Conservation (phyloP, 2,329 filamentous ascomycete species). For the Cercospora brassicicola region DNA sequence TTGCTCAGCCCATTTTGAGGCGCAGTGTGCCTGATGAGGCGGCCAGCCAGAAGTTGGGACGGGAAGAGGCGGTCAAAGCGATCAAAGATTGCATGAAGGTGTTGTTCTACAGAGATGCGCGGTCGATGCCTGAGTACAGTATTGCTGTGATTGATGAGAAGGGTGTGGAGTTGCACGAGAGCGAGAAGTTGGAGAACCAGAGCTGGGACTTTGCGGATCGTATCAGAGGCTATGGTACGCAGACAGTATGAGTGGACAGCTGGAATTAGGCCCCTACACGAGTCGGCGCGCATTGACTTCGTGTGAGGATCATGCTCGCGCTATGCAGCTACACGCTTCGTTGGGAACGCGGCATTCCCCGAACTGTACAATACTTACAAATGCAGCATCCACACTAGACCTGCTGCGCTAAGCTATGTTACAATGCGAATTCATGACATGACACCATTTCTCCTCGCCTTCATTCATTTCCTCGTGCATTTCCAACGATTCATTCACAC, state of each 20-base stretch:
- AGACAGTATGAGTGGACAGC: constrained; percentile 47
- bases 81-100: constrained; percentile 98
- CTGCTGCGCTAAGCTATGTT: constrained; percentile 4
- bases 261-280: not conserved
- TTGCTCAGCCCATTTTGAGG: constrained; percentile 89
- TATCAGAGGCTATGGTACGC: constrained; percentile 92
- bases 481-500: not conserved
- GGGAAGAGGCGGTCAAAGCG: constrained; percentile 75
- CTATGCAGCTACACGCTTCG: not conserved
- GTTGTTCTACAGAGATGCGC: constrained; percentile 92
- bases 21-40: constrained; percentile 81
- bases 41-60: constrained; percentile 66
- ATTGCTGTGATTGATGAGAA: constrained; percentile 83
- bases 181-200: constrained; percentile 88
- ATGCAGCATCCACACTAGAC: not conserved
- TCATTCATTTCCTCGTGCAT: not conserved
- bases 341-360: not conserved
- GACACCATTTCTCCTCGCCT: not conserved
- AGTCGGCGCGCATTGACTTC: not conserved
- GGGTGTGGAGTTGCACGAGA: constrained; percentile 76
- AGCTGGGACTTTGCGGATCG: constrained; percentile 97
- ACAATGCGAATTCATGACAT: constrained; percentile 6
- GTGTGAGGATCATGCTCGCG: not conserved
- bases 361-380: constrained; percentile 12
- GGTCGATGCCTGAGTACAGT: constrained; percentile 87